phyloP scores from a whole-genome alignment of 164 flowering plant genomes.

The Magnolia changhungtana region DNA sequence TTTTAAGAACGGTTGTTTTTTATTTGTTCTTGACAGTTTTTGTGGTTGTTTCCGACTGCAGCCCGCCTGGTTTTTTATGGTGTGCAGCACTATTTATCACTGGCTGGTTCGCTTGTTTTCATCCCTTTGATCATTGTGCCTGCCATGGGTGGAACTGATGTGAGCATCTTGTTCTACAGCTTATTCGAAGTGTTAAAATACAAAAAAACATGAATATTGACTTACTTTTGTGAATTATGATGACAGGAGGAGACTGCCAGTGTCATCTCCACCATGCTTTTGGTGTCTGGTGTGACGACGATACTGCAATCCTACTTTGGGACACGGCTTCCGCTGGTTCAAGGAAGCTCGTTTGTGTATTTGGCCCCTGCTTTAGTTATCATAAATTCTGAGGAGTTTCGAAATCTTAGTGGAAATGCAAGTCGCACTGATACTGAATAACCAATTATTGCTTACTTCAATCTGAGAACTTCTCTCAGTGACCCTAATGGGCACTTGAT shows the following conservation, averaged over 20 bases:
- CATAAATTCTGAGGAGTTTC: constrained; percentile 64
- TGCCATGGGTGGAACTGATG: constrained; percentile 96
- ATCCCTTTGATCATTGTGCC: constrained; percentile 82
- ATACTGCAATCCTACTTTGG: constrained; percentile 78
- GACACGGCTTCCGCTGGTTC: constrained; percentile 89
- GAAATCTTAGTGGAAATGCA: constrained; percentile 83
- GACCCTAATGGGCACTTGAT: neutral
- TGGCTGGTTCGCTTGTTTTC: constrained; percentile 84
- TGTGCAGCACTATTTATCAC: constrained; percentile 78
- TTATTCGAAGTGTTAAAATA: constrained; percentile 1
- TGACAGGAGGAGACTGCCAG: constrained; percentile 90
- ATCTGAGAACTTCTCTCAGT: too few relatives aligned
- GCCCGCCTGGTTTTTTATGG: constrained; percentile 61
- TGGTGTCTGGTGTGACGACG: constrained; percentile 79
- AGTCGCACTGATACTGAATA: constrained; percentile 18
- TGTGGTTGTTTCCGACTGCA: constrained; percentile 40
- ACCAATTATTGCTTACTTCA: too few relatives aligned
- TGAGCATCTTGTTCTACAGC: constrained; percentile 35
- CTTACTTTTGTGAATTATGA: constrained; percentile 10
- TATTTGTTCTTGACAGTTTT: constrained; percentile 12
- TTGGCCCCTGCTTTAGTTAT: constrained; percentile 88
- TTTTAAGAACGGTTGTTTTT: constrained; percentile 2
- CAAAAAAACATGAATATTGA: constrained; percentile 2
- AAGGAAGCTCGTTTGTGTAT: constrained; percentile 91
- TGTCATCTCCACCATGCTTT: constrained; percentile 81